Conservation (phyloP, 345 rosid genomes). For the Euphorbia peplus region DNA sequence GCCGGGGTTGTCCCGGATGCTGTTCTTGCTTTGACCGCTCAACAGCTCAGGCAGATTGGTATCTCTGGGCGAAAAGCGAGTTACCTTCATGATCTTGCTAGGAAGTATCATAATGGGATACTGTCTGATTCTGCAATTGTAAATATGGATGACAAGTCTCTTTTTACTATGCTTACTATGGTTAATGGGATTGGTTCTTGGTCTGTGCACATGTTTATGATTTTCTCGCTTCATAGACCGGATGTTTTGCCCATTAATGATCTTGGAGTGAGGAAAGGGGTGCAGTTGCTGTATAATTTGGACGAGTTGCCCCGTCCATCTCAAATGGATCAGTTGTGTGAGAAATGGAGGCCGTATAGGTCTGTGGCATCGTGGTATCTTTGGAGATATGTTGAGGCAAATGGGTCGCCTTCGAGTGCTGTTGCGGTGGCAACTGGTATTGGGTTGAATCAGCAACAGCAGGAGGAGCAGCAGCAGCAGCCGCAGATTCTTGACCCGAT, state of each 20-base stretch:
- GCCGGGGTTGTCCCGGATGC: constrained; percentile 66
- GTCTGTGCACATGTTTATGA: constrained; percentile 99
- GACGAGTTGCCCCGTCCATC: constrained; percentile 91
- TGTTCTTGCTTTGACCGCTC: constrained; percentile 64
- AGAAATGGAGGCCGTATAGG: constrained; percentile 96
- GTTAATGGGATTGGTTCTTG: constrained; percentile 98
- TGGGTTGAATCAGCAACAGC: constrained; percentile 48
- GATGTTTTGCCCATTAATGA: constrained; percentile 94
- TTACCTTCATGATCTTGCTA: constrained; percentile 86
- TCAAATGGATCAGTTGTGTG: constrained; percentile 83
- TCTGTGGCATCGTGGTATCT: constrained; percentile 92
- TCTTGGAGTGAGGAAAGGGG: constrained; percentile 84
- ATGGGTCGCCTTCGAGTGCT: constrained; percentile 63
- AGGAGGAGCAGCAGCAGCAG: constrained; percentile 52
- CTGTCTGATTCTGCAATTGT: constrained; percentile 76
- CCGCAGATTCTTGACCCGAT: constrained; percentile 79
- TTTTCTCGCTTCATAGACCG: constrained; percentile 89
- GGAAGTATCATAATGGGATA: constrained; percentile 86
- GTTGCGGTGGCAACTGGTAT: constrained; percentile 50
- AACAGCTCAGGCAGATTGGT: constrained; percentile 84
- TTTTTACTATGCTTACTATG: constrained; percentile 96
- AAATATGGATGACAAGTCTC: constrained; percentile 91
- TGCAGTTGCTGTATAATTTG: constrained; percentile 69
- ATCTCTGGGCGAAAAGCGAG: constrained; percentile 90
- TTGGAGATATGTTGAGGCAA: constrained; percentile 80